Evolutionary conservation across 768 basidiomycete species (phyloP), one percentile per base, ranked within the genome.

Genomic region (Daedaleopsis sinensis): DNA sequence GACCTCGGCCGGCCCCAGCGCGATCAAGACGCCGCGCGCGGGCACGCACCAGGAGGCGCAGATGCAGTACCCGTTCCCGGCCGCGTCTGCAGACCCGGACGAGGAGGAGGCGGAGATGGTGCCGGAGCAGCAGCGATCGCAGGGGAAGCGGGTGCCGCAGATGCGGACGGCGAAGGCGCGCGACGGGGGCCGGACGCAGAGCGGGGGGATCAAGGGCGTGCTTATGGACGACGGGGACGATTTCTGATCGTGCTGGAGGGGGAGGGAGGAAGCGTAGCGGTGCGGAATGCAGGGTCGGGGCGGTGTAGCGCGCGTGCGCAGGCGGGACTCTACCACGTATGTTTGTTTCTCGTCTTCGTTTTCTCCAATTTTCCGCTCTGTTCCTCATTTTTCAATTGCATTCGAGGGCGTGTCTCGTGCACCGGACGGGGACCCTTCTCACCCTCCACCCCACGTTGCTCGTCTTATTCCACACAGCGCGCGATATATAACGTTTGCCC

Each of bases 151-250:
- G 37, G 68, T 75, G 64, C 78, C 74, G 59, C 79, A 88, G 75
- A 90, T 92, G 89, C 87, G 90, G 69, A 86, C 82, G 3, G 82
- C 86, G 27, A 82, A 88, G 44, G 91, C 87, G 51, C 79, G 90
- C 59, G 89, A 93, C 72, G 91, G 91, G 3, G 91, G 91, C 42
- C 78, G 91, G 66, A 93, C 91, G 63, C 89, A 91, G 77, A 93
- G 91, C 68, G 91, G 91, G 1, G 91, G 91, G n/a, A 89, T 93
- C 35, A 88, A 85, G 68, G 91, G 88, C 12, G 80, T 92, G 50
- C 83, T 65, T 77, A 82, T 65, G 74, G 74, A 73, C 42, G 74
- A 76, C 49, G 59, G 59, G 38, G 74, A 74, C 60, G 75, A 73
- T 52, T 67, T 71, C 50, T 72, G 57, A 57, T 55, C 27, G 27